Evolutionary conservation across 2,329 filamentous ascomycete species (phyloP).

Genomic region (Sclerotinia minor): DNA sequence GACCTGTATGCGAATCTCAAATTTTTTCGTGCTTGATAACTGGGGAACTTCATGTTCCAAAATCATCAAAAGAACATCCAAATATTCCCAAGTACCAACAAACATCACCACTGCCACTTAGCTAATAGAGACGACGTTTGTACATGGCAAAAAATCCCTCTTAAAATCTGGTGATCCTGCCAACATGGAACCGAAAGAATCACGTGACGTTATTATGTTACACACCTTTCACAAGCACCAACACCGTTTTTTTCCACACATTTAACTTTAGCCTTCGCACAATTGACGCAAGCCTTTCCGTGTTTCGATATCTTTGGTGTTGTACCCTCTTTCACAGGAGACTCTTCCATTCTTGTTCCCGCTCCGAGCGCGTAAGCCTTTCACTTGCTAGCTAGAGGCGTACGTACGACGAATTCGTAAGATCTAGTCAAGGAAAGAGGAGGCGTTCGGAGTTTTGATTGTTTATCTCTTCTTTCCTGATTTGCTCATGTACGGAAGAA

Average conservation of each 20-base stretch:
- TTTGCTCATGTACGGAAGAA: neutral
- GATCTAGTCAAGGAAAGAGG: neutral
- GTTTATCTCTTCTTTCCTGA: neutral
- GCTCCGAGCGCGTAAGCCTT: neutral
- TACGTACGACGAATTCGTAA: neutral
- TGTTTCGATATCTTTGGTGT: constrained; percentile 6
- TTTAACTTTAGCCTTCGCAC: constrained; percentile 22
- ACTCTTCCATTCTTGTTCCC: neutral
- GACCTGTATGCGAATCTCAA: neutral
- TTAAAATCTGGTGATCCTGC: neutral
- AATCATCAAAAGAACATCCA: neutral
- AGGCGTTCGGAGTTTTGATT: constrained; percentile 4
- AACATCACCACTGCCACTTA: neutral
- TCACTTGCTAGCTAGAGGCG: neutral
- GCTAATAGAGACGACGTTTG: neutral
- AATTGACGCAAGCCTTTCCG: constrained; percentile 19
- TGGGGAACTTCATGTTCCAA: neutral
- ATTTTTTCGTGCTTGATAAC: neutral
- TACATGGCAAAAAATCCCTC: neutral
- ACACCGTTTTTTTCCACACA: neutral
- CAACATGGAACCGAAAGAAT: neutral
- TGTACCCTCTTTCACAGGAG: neutral
- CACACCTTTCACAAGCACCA: constrained; percentile 23
- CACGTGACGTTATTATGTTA: neutral
- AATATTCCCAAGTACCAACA: neutral